Base-by-base conservation (phyloP, 495 filamentous ascomycete genomes). In the Clohesyomyces aquaticus region DNA sequence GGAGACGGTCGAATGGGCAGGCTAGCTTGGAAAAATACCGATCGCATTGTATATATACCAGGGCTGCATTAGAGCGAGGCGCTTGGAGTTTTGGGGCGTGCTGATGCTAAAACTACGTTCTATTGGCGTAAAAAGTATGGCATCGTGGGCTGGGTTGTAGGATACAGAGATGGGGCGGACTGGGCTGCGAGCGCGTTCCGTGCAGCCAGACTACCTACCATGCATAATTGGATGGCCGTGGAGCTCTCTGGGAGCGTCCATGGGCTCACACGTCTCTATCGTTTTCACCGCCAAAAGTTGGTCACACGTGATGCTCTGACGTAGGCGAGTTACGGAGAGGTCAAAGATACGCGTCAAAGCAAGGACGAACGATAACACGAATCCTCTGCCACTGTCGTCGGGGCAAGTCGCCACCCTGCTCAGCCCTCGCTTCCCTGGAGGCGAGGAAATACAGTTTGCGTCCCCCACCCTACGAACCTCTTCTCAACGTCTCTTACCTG, bases 1-100 rank as follows among this genome's bases (percentile, higher is more conserved):
- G 46, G 91, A 98, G 77, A 90, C 93, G 3, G 85, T 98, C 18
- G 91, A 96, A 75, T 97, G 94, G 94, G 89, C 92, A 9, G 28
- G 6, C 23, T 53, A 43, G 25, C 35, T 25, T 35, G 12, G 2
- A 4, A 8, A 25, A n/a, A 19, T 32, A 16, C n/a, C 25, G 19
- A 41, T 32, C 63, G 65, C 58, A 53, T 46, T 62, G 21, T 50
- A 67, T 61, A 43, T 55, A 2, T 55, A 3, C 16, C 3, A 28
- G 8, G 51, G 51, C 26, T 42, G 22, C 10, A 18, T 47, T 10
- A 2, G 49, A 55, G 59, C 59, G 41, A 16, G 50, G 59, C 25
- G 49, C 32, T 25, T 47, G 49, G 59, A 11, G 59, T 61, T 26
- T n/a, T 4, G 45, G 43, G 27, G 12, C 25, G 19, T 18, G n/a